These are phyloP conservation scores for Erythrophleum ivorense DNA, from an alignment of 331 rosid species.

Conservation along the genomic window DNA sequence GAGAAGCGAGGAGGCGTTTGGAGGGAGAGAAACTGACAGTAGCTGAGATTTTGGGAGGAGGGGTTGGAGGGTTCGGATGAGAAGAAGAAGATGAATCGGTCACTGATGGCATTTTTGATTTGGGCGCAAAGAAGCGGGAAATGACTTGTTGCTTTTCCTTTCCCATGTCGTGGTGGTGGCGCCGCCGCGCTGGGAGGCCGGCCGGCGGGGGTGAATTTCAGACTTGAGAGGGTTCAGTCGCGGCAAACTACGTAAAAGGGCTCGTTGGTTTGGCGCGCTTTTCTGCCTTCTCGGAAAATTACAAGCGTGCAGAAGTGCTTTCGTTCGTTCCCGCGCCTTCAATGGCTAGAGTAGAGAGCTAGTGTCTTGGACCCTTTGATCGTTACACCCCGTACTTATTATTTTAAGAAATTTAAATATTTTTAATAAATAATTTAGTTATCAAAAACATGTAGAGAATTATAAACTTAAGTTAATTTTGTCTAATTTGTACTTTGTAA, in stretches of 20 bases:
- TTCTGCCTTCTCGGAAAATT: background rate
- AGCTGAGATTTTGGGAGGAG: conserved; percentile 80
- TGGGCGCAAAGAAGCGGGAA: conserved; percentile 90
- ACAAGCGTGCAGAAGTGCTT: too few relatives aligned
- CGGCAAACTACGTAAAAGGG: background rate
- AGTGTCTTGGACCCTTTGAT: too few relatives aligned
- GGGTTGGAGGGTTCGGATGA: conserved; percentile 45
- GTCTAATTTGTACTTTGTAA: too few relatives aligned
- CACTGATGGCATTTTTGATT: conserved; percentile 51
- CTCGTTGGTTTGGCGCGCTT: conserved; percentile 53
- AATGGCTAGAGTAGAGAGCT: background rate
- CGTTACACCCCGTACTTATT: too few relatives aligned
- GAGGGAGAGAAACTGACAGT: conserved; percentile 81
- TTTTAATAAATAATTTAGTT: too few relatives aligned
- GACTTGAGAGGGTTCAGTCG: background rate
- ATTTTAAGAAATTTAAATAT: too few relatives aligned
- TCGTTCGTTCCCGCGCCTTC: background rate
- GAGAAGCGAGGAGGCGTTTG: conserved; percentile 76
- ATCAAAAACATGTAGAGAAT: too few relatives aligned
- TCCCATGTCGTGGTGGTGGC: conserved; percentile 58
- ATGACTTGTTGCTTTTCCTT: conserved; percentile 88
- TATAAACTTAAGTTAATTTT: too few relatives aligned
- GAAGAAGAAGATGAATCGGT: conserved; percentile 40
- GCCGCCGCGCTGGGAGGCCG: background rate
- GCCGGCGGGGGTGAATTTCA: background rate